These are phyloP conservation scores for Ganoderma resinaceum DNA, from an alignment of 1,284 basidiomycete genomes.

Conservation along the genomic window DNA sequence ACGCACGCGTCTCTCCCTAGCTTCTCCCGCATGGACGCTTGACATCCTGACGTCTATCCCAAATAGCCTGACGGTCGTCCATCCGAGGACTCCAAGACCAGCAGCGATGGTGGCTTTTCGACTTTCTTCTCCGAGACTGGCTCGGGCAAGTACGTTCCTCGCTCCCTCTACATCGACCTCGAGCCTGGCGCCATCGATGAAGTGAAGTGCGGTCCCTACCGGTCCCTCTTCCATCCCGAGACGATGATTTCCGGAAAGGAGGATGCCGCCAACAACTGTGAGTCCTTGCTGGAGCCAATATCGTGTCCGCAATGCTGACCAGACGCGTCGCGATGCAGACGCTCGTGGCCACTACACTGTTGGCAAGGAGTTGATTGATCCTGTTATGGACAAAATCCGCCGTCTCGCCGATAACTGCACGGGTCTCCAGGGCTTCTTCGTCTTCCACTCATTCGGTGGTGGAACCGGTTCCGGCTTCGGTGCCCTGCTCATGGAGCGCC, in stretches of 20 bases:
- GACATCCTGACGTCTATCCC: conserved; percentile 8
- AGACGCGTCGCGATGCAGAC: conserved; percentile 57
- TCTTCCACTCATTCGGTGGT: conserved; percentile 99
- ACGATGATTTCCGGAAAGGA: conserved; percentile 99
- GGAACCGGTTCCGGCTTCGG: conserved; percentile 99
- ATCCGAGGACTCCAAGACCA: conserved; percentile 55
- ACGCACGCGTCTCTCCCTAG: conserved; percentile 45
- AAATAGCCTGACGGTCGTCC: conserved; percentile 68
- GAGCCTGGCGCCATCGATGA: conserved; percentile 98
- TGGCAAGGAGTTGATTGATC: conserved; percentile 93
- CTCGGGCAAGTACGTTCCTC: conserved; percentile 95
- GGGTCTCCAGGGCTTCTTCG: conserved; percentile 99
- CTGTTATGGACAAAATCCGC: conserved; percentile 96
- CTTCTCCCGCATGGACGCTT: background rate
- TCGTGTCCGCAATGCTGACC: conserved; percentile 13
- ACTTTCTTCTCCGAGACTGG: conserved; percentile 96
- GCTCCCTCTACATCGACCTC: conserved; percentile 96
- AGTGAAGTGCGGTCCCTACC: conserved; percentile 94
- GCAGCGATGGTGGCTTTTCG: conserved; percentile 91
- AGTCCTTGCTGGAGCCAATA: conserved; percentile 40
- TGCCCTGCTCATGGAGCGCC: conserved; percentile 93
- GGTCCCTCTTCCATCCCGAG: conserved; percentile 98
- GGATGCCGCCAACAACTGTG: conserved; percentile 99
- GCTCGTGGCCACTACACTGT: conserved; percentile 98
- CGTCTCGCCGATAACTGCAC: conserved; percentile 97